Evolutionary conservation across 2,329 filamentous ascomycete genomes (phyloP).

Genomic region (Colletotrichum brevisporum): DNA sequence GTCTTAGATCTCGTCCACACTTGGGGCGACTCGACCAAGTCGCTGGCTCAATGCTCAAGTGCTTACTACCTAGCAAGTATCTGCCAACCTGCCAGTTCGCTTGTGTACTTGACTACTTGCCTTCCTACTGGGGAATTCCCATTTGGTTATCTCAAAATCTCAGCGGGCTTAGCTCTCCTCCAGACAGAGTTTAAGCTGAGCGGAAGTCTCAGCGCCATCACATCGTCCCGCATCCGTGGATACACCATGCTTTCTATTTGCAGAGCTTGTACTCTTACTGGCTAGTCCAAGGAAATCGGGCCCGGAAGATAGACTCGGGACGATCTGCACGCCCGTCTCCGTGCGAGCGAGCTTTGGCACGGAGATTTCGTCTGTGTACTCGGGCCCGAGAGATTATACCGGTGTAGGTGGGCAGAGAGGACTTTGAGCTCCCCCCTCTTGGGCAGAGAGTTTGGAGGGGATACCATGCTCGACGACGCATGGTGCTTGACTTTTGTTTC

Average conservation of each 20-base stretch:
- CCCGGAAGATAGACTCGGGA: not conserved
- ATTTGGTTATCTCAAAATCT: too few relatives aligned
- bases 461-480: not conserved
- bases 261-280: not conserved
- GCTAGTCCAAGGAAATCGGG: not conserved
- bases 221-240: not conserved
- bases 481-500: not conserved
- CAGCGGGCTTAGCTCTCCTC: too few relatives aligned
- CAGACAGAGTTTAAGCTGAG: constrained; percentile 10
- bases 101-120: too few relatives aligned
- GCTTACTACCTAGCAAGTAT: not conserved
- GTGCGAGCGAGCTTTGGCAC: not conserved
- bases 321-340: constrained; percentile 7
- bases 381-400: not conserved
- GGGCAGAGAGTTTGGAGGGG: not conserved
- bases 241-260: too few relatives aligned
- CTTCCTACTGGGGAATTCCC: too few relatives aligned
- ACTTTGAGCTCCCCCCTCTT: not conserved
- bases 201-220: constrained; percentile 10
- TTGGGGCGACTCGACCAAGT: too few relatives aligned
- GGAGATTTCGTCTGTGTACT: not conserved
- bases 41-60: not conserved
- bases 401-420: too few relatives aligned
- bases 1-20: too few relatives aligned
- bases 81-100: too few relatives aligned